Evolutionary conservation across 164 flowering plant genomes (phyloP), one percentile per base, ranked within the genome.

Genomic region (Cinnamomum chago): DNA sequence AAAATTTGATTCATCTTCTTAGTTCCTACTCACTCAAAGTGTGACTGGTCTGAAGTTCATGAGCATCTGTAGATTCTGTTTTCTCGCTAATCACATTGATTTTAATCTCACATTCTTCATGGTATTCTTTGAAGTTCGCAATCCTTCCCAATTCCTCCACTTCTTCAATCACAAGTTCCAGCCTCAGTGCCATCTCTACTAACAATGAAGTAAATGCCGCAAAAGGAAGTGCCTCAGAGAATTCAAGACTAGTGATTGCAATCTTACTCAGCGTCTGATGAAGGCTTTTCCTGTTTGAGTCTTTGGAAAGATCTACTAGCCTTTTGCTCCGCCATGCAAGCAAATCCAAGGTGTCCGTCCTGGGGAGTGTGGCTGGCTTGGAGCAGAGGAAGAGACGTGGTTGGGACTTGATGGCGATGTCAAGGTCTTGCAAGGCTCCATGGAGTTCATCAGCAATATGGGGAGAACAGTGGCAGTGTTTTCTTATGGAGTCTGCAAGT

Each of bases 191-290:
- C 13, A 82, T 79, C 83, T 95, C 99, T 71, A 95, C 89, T 2
- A 95, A 85, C 84, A 93, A 67, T 7, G 99, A 92, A 18, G 96
- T 94, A 81, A 95, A 95, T 0, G 99, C 97, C 0, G 99, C 97
- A 67, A 95, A 90, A 0, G 99, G 98, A 51, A 95, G 95, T 1
- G 99, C 98, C 74, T 95, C 99, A 0, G 98, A 90, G 84, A 95
- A 95, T 79, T 95, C 99, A 1, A 95, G 85, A 75, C 96, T 90
- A 0, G 93, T 90, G 60, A 90, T 82, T 0, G 85, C 88, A 28
- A 88, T 77, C 79, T 90, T 93, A 73, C 98, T 95, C 75, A 89
- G 30, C 27, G 90, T 86, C 1, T 92, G 90, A 82, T 96, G 84
- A 70, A 95, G 75, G 1, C 73, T 33, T 74, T 81, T 88, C 52